Base-by-base conservation (phyloP, 202 grass and related monocot genomes). In the Bolboschoenoplectus hybrid region DNA sequence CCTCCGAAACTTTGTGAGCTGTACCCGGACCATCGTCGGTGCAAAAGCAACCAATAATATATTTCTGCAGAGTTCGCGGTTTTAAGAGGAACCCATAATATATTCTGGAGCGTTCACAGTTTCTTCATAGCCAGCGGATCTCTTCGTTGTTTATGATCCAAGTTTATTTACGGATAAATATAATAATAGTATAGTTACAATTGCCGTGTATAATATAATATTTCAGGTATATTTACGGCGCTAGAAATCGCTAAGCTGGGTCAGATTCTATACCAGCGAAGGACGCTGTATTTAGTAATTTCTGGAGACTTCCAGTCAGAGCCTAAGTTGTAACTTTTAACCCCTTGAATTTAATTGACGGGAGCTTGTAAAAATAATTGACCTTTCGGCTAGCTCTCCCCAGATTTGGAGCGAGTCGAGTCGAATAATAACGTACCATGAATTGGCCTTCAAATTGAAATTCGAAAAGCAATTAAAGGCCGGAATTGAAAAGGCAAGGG, bases 21-120 rank as follows among this genome's bases (percentile, higher is more conserved):
- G 75, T 43, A 60, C 36, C 8, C 20, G 75, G 53, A 40, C 74
- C 74, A 56, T 16, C 51, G 74, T 78, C 38, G 49, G 35, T 57
- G 34, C 7, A 16, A 69, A 69, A 63, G 40, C 1, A 26, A 10
- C 38, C 14, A 7, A 50, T 32, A 46, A 38, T 82, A 47, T 66
- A 82, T 35, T 26, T 60, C 44, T 39, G 40, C n/a, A 44, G 17
- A 61, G 40, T 56, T 41, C n/a, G 6, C 52, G 19, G 4, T 45
- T 41, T 26, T 26, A 26, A 26, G 26, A 26, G 26, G 26, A 26
- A 26, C 26, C 26, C 26, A 26, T 26, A 26, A 26, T 26, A 26
- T 26, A 26, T 26, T 26, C 26, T 26, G 26, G 26, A 26, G 26
- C 26, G 26, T 26, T 26, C 26, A 26, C 26, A 26, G 26, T 26